Evolutionary conservation across 176 grass and related monocot genomes (phyloP).

Genomic region (Paspalum notatum): DNA sequence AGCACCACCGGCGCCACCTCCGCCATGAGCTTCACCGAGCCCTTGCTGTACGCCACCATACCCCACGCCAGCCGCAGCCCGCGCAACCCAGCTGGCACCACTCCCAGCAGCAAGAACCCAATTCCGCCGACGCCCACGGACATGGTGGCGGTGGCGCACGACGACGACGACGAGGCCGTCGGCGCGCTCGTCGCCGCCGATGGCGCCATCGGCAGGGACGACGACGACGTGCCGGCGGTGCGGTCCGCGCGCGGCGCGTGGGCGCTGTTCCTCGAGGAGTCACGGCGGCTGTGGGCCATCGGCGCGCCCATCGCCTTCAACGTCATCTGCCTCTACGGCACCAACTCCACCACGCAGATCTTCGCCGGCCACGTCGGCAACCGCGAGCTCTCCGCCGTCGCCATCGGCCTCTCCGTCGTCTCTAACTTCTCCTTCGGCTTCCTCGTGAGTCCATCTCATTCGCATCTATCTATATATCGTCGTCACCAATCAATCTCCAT

Average conservation of each 20-base stretch:
- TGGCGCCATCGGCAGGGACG: neutral
- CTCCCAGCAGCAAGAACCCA: neutral
- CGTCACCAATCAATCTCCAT: too few species aligned
- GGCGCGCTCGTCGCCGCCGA: conserved; percentile 32
- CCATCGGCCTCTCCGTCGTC: conserved; percentile 65
- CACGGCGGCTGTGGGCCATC: conserved; percentile 60
- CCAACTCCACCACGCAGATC: conserved; percentile 79
- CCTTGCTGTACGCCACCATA: conserved; percentile 23
- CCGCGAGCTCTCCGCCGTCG: conserved; percentile 78
- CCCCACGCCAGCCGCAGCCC: conserved; percentile 11
- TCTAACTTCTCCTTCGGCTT: conserved; percentile 95
- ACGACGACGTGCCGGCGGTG: conserved; percentile 44
- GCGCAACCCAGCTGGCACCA: neutral
- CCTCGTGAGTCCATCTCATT: conserved; percentile 21
- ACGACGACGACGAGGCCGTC: conserved; percentile 45
- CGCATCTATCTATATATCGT: too few species aligned
- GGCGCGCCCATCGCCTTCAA: conserved; percentile 81
- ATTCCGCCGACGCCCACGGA: neutral
- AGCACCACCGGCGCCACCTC: conserved; percentile 2
- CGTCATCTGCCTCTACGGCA: conserved; percentile 72
- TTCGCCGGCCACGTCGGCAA: conserved; percentile 83
- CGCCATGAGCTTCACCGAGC: conserved; percentile 39
- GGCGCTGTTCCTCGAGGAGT: conserved; percentile 54
- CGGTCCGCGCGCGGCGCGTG: conserved; percentile 35
- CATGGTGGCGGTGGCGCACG: conserved; percentile 28